Evolutionary conservation across 257 asterid genomes (phyloP).

Genomic region (Solanum chmielewskii): DNA sequence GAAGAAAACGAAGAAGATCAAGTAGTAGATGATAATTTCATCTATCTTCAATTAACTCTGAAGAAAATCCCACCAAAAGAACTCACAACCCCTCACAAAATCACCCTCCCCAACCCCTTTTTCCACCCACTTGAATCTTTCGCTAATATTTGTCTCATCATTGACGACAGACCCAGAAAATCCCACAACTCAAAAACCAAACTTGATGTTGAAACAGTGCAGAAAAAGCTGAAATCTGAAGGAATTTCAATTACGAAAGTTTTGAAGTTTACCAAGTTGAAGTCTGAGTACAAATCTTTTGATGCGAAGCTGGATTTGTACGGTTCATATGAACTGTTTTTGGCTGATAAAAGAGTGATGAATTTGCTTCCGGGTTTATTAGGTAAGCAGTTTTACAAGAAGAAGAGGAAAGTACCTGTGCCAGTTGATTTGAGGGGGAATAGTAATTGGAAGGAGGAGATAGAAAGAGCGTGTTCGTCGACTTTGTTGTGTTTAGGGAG

Average conservation of each 20-base stretch:
- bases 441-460: constrained; percentile 65
- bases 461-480: constrained; percentile 36
- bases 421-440: constrained; percentile 43
- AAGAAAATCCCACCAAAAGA: constrained; percentile 38
- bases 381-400: constrained; percentile 70
- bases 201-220: constrained; percentile 40
- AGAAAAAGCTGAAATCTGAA: constrained; percentile 20
- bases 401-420: constrained; percentile 57
- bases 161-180: constrained; percentile 44
- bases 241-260: constrained; percentile 27
- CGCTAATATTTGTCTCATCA: constrained; percentile 42
- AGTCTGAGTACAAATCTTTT: constrained; percentile 50
- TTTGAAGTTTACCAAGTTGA: constrained; percentile 57
- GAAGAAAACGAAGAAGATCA: neutral
- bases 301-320: constrained; percentile 40
- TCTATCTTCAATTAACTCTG: constrained; percentile 62
- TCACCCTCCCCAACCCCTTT: constrained; percentile 43
- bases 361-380: constrained; percentile 42
- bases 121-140: constrained; percentile 8
- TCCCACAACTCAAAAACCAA: neutral
- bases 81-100: constrained; percentile 34
- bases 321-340: constrained; percentile 46
- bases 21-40: constrained; percentile 1
- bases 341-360: constrained; percentile 29
- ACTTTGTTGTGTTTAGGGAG: constrained; percentile 52